Evolutionary conservation across 164 flowering plant species (phyloP).

Genomic region (Umbellularia californica): DNA sequence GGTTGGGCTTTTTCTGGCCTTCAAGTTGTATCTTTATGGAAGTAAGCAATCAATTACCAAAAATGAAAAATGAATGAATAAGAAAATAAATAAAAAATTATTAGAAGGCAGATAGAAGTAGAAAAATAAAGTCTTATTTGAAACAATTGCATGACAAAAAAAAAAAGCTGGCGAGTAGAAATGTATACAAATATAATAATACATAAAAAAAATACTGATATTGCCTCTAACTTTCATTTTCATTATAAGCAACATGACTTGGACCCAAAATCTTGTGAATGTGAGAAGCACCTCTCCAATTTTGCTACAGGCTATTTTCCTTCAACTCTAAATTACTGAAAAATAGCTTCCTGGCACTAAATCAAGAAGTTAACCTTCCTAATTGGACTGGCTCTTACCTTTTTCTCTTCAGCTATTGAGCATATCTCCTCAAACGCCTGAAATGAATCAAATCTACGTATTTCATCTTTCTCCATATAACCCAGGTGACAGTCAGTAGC

Average conservation of each 20-base stretch:
- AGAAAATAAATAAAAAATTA: no score
- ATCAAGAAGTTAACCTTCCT: neutral
- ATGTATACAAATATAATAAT: no score
- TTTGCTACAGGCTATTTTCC: no score
- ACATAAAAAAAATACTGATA: no score
- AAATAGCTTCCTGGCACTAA: neutral
- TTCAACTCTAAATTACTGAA: neutral
- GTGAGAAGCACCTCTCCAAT: no score
- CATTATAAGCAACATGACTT: no score
- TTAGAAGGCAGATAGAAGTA: neutral
- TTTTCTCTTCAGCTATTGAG: constrained; percentile 81
- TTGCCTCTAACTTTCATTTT: no score
- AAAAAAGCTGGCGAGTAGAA: no score
- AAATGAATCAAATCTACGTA: constrained; percentile 91
- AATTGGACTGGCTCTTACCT: constrained; percentile 35
- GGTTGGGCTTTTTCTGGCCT: neutral
- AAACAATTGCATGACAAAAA: no score
- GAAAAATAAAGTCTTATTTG: neutral
- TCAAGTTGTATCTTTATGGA: neutral
- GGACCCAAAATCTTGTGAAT: no score
- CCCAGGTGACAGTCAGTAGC: constrained; percentile 98
- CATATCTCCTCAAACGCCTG: constrained; percentile 96
- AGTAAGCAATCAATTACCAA: neutral
- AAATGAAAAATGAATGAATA: no score
- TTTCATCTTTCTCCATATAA: constrained; percentile 96